Evolutionary conservation across 2,329 filamentous ascomycete genomes (phyloP), one percentile per base, ranked within the genome.

Genomic region (Aspergillus melleus): DNA sequence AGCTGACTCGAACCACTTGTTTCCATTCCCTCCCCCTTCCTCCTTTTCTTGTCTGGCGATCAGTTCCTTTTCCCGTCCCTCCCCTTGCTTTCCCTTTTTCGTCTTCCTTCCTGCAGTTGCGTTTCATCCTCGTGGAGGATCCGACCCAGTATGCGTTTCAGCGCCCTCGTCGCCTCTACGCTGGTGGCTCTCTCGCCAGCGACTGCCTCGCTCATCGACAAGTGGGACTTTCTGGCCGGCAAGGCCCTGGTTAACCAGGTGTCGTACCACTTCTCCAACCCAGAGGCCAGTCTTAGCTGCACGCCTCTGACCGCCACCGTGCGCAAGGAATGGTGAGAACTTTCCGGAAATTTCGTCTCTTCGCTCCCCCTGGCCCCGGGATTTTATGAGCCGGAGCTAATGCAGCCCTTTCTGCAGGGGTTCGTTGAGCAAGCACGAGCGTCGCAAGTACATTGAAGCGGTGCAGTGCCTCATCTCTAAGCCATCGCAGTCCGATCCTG

Each of bases 371-470:
- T 30, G 6, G 10, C 4, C 10, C 6, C 26, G 20, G 22, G 8
- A 30, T 16, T 24, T n/a, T 14, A 53, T 36, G 29, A 10, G 16
- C 32, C 14, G 20, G 14, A 14, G 46, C 42, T 55, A 30, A 49
- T 19, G 22, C 36, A 24, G 24, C 36, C n/a, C 9, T n/a, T 14
- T 36, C 30, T 51, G 22, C 19, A 59, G 56, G 56, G 55, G 59
- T 22, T 54, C 56, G 12, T 49, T 61, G 4, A 55, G 30, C 24
- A 52, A 52, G 39, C 49, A 42, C 11, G 58, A 49, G 51, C 39
- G 47, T 16, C 44, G 14, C 19, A 71, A 70, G 9, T 84, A 83
- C 66, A 80, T 79, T 55, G 67, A 74, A 6, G 80, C 81, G 2
- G 76, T 81, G 53, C 70, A 78, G 46, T 84, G 82, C 58, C 66